Evolutionary conservation across 2,329 filamentous ascomycete species (phyloP).

Genomic region (Teratosphaeria gauchensis): DNA sequence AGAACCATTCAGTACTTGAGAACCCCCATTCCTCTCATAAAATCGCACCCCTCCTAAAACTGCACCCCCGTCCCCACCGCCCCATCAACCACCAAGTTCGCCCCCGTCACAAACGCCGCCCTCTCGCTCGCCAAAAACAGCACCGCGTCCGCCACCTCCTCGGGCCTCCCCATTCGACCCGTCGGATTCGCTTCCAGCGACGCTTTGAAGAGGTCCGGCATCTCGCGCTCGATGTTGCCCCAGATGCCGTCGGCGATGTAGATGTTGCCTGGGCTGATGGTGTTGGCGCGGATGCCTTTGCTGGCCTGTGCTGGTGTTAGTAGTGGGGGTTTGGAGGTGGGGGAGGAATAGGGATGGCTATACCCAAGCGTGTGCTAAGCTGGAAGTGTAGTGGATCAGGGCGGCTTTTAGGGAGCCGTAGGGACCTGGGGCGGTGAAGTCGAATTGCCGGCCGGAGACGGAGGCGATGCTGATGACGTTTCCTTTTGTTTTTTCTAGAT

Average conservation of each 20-base stretch:
- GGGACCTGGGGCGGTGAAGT: constrained; percentile 28
- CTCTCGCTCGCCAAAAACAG: constrained; percentile 25
- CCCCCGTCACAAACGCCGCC: constrained; percentile 20
- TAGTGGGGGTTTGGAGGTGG: no score
- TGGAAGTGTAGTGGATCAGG: constrained; percentile 28
- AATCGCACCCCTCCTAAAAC: no score
- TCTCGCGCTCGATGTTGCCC: constrained; percentile 34
- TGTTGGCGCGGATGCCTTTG: constrained; percentile 29
- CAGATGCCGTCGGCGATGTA: constrained; percentile 29
- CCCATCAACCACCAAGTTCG: constrained; percentile 24
- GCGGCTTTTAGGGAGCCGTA: constrained; percentile 29
- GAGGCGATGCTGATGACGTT: constrained; percentile 28
- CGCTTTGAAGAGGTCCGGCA: constrained; percentile 36
- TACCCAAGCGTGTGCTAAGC: constrained; percentile 20
- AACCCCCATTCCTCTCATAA: no score
- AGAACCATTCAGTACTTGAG: no score
- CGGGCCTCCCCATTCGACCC: constrained; percentile 38
- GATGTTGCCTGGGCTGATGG: constrained; percentile 27
- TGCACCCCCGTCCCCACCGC: constrained; percentile 20
- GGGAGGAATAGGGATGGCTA: no score
- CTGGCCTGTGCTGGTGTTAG: constrained; percentile 17
- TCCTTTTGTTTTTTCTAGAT: constrained; percentile 26
- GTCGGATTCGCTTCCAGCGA: constrained; percentile 36
- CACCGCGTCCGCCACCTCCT: constrained; percentile 42
- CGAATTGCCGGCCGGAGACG: constrained; percentile 28